Evolutionary conservation across 305 asterid species (phyloP).

Genomic region (Fraxinus velutina): DNA sequence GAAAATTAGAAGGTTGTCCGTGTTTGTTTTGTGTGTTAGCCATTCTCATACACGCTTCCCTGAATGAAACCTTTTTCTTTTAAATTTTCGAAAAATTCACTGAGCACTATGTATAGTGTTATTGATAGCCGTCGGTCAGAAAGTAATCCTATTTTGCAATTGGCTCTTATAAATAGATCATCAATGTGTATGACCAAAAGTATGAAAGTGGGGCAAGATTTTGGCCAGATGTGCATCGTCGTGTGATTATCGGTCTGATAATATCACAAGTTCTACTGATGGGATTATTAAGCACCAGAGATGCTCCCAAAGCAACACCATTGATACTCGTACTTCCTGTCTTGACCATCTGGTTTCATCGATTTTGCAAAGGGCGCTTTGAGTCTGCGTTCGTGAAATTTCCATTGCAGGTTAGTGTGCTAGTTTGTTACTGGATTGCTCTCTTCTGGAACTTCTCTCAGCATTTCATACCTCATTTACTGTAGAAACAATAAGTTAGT

Average conservation of each 20-base stretch:
- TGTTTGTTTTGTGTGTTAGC: not conserved
- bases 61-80: not conserved
- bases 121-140: not conserved
- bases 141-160: not conserved
- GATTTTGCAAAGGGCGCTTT: slow-evolving; percentile 74
- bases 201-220: slow-evolving; percentile 81
- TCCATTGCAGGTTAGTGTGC: slow-evolving; percentile 71
- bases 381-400: slow-evolving; percentile 72
- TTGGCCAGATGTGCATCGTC: slow-evolving; percentile 94
- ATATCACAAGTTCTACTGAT: slow-evolving; percentile 73
- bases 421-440: not conserved
- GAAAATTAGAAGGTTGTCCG: not conserved
- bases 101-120: not conserved
- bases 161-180: slow-evolving; percentile 59
- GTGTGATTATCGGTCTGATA: slow-evolving; percentile 61
- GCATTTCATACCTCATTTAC: not conserved
- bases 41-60: not conserved
- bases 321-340: slow-evolving; percentile 61
- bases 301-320: slow-evolving; percentile 69
- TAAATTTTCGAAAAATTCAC: not conserved
- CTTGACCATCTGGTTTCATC: slow-evolving; percentile 84
- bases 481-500: not conserved
- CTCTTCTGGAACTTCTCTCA: not conserved
- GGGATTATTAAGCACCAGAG: slow-evolving; percentile 81
- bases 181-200: slow-evolving; percentile 88